Percentiles rank a stretch among this genome's conserved stretches.
phyloP scores from a whole-genome alignment of 306 rosid genomes.

The Pyrus betulifolia region DNA sequence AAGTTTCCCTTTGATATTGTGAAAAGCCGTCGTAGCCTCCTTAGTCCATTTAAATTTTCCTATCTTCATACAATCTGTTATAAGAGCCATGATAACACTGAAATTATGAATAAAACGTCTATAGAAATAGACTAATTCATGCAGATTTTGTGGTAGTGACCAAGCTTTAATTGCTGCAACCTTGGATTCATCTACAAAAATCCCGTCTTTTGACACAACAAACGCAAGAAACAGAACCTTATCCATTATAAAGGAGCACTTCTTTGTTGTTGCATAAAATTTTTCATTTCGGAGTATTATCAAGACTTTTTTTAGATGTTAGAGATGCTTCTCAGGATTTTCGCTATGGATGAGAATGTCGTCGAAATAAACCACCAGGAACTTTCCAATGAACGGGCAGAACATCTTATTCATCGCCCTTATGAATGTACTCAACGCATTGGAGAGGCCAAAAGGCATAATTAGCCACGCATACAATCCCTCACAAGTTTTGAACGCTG shows the following conservation, averaged over 20 bases:
- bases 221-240: neutral
- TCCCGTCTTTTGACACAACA: neutral
- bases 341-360: neutral
- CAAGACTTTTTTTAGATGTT: neutral
- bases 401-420: neutral
- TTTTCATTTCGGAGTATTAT: too few species aligned
- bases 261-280: too few species aligned
- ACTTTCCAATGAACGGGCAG: neutral
- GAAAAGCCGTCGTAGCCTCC: neutral
- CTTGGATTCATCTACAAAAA: neutral
- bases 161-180: neutral
- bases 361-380: neutral
- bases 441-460: constrained; percentile 2
- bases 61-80: neutral
- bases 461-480: neutral
- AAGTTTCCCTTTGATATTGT: neutral
- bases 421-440: constrained; percentile 1
- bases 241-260: neutral
- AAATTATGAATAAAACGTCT: neutral
- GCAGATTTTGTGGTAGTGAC: neutral
- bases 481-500: neutral
- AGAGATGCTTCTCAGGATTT: neutral
- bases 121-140: neutral
- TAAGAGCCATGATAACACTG: neutral
- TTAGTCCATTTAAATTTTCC: neutral